Percentiles rank a stretch among this genome's conserved stretches.
Evolutionary conservation across 2,329 filamentous ascomycete genomes (phyloP).

Genomic region (Penicillium olsonii): DNA sequence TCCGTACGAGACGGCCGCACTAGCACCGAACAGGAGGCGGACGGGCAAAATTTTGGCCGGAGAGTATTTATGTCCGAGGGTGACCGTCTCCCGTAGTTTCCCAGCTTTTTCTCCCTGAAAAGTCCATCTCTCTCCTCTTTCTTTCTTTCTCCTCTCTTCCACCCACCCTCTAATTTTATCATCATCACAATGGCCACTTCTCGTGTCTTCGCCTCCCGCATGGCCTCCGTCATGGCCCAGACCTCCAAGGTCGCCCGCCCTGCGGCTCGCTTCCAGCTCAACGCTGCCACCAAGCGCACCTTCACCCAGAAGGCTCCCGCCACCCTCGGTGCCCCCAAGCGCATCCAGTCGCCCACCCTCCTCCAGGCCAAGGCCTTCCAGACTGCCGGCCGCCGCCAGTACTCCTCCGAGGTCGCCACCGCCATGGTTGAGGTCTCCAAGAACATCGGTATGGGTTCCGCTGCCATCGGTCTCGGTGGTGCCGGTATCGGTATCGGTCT

Average conservation of each 20-base stretch:
- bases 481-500: conserved; percentile 94
- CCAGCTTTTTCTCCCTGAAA: conserved; percentile 40
- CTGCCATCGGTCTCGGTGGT: conserved; percentile 89
- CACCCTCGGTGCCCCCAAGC: conserved; percentile 73
- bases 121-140: conserved; percentile 29
- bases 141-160: conserved; percentile 27
- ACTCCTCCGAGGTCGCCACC: conserved; percentile 82
- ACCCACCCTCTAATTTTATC: conserved; percentile 27
- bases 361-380: conserved; percentile 63
- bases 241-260: conserved; percentile 80
- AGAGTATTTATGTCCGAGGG: conserved; percentile 40
- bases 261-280: conserved; percentile 65
- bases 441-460: conserved; percentile 86
- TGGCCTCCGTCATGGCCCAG: conserved; percentile 66
- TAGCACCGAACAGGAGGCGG: conserved; percentile 34
- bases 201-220: conserved; percentile 75
- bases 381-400: conserved; percentile 68
- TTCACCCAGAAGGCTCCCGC: conserved; percentile 48
- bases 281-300: conserved; percentile 71
- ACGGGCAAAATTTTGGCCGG: conserved; percentile 42
- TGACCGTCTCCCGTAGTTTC: conserved; percentile 34
- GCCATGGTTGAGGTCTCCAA: conserved; percentile 88
- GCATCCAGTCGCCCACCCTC: conserved; percentile 68
- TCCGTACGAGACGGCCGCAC: conserved; percentile 25
- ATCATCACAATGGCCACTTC: conserved; percentile 75